phyloP scores from a whole-genome alignment of 2,329 filamentous ascomycete species.

The Aspergillus pseudoglaucus region DNA sequence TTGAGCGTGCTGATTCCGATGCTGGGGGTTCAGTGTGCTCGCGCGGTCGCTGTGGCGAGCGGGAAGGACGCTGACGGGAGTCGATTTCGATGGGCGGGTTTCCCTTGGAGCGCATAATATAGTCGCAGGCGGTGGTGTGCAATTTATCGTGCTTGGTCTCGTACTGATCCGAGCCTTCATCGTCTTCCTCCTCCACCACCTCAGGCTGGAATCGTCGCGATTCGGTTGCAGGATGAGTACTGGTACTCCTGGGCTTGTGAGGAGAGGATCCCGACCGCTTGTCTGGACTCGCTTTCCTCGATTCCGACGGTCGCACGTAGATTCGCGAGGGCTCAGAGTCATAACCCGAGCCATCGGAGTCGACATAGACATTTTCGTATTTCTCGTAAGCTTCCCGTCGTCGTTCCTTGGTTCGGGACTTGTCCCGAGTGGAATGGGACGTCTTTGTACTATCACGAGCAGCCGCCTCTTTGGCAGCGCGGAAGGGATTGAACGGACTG shows the following conservation, averaged over 20 bases:
- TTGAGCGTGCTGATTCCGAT: conserved; percentile 22
- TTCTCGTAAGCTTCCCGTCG: conserved; percentile 37
- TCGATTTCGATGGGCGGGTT: conserved; percentile 15
- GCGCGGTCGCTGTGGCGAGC: conserved; percentile 25
- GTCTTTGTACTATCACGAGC: conserved; percentile 25
- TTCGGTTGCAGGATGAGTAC: conserved; percentile 13
- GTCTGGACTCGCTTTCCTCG: conserved; percentile 9
- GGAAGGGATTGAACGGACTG: conserved; percentile 18
- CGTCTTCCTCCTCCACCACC: conserved; percentile 14
- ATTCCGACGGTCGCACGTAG: conserved; percentile 16
- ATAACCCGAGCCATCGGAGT: conserved; percentile 27
- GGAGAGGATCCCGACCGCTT: conserved; percentile 1
- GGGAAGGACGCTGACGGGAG: conserved; percentile 23
- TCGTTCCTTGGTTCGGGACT: conserved; percentile 38
- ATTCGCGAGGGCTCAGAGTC: conserved; percentile 23
- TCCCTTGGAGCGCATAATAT: conserved; percentile 32
- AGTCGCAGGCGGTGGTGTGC: conserved; percentile 27
- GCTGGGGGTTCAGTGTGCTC: conserved; percentile 27
- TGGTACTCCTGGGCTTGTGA: conserved; percentile 15
- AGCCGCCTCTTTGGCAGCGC: conserved; percentile 25
- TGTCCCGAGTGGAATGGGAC: conserved; percentile 29
- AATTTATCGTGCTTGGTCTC: conserved; percentile 28
- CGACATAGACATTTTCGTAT: conserved; percentile 23
- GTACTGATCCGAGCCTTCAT: conserved; percentile 19
- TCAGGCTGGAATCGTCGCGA: too few species aligned